Percentiles rank a stretch among this genome's conserved stretches.
phyloP scores from a whole-genome alignment of 148 eudicot genomes.

The Pharnaceum exiguum region DNA sequence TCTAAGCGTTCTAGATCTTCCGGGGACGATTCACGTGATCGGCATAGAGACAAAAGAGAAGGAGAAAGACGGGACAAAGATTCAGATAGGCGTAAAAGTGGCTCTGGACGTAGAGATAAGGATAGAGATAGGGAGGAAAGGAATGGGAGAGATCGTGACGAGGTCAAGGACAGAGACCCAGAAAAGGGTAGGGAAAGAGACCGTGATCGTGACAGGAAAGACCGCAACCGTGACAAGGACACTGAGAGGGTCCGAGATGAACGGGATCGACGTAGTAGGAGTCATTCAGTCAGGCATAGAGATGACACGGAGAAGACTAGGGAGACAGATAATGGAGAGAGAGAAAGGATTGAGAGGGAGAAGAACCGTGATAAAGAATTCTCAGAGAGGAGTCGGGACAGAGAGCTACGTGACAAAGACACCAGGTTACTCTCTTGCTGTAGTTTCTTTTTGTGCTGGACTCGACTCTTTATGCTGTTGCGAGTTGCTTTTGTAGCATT shows the following conservation, averaged over 20 bases:
- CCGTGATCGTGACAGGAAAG: conserved; percentile 28
- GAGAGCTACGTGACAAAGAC: conserved; percentile 25
- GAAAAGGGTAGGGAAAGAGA: conserved; percentile 35
- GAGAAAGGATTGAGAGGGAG: too few species aligned
- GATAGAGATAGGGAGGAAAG: conserved; percentile 35
- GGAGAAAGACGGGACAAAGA: conserved; percentile 48
- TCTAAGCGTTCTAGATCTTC: conserved; percentile 50
- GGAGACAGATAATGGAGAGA: conserved; percentile 11
- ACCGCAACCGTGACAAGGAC: conserved; percentile 30
- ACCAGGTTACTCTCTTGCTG: conserved; percentile 12
- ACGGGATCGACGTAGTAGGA: conserved; percentile 43
- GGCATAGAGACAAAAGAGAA: conserved; percentile 48
- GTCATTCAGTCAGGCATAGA: conserved; percentile 40
- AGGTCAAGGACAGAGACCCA: conserved; percentile 29
- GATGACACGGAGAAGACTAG: conserved; percentile 42
- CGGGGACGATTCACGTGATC: conserved; percentile 46
- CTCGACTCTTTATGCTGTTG: too few species aligned
- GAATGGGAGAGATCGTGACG: conserved; percentile 36
- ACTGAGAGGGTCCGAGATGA: conserved; percentile 26
- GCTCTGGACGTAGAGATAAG: conserved; percentile 43
- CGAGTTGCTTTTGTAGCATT: too few species aligned
- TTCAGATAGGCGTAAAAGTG: conserved; percentile 37
- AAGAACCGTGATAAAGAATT: conserved; percentile 2
- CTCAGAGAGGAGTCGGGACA: conserved; percentile 11
- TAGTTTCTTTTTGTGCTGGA: background rate